These are phyloP conservation scores for Cladophialophora bantiana DNA, from an alignment of 2,329 filamentous ascomycete genomes.

Conservation along the genomic window DNA sequence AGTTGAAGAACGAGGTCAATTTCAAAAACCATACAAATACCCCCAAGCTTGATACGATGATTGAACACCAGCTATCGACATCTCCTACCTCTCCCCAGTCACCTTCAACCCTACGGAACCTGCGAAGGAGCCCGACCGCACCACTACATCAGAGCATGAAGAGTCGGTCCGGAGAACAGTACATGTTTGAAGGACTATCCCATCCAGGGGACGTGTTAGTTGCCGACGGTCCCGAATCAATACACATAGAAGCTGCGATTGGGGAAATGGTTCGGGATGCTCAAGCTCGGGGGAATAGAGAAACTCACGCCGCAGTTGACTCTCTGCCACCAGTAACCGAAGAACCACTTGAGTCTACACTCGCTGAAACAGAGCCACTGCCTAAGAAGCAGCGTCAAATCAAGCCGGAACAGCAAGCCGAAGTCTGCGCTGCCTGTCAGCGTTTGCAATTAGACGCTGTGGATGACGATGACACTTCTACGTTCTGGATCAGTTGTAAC, in stretches of 20 bases:
- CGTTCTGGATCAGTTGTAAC: conserved; percentile 70
- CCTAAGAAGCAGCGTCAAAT: conserved; percentile 31
- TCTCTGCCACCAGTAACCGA: conserved; percentile 5
- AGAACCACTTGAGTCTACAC: conserved; percentile 11
- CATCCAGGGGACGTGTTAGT: not conserved
- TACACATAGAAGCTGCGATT: not conserved
- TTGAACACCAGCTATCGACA: conserved; percentile 15
- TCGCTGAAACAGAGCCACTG: conserved; percentile 11
- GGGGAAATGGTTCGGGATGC: not conserved
- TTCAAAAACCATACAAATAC: conserved; percentile 34
- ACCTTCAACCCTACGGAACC: conserved; percentile 8
- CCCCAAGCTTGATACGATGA: conserved; percentile 23
- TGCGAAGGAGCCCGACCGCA: conserved; percentile 6
- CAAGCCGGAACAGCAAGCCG: conserved; percentile 31
- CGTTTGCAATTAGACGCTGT: conserved; percentile 58
- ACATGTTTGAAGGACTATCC: not conserved
- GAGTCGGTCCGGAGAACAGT: conserved; percentile 2
- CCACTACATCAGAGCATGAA: conserved; percentile 14
- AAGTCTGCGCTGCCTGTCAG: conserved; percentile 62
- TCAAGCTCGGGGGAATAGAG: not conserved
- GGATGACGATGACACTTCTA: conserved; percentile 57
- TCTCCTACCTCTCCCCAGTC: conserved; percentile 20
- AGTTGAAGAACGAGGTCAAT: conserved; percentile 45
- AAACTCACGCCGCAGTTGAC: not conserved
- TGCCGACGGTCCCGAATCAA: not conserved